phyloP scores from a whole-genome alignment of 176 grass and related monocot species.

The Aegilops umbellulata region DNA sequence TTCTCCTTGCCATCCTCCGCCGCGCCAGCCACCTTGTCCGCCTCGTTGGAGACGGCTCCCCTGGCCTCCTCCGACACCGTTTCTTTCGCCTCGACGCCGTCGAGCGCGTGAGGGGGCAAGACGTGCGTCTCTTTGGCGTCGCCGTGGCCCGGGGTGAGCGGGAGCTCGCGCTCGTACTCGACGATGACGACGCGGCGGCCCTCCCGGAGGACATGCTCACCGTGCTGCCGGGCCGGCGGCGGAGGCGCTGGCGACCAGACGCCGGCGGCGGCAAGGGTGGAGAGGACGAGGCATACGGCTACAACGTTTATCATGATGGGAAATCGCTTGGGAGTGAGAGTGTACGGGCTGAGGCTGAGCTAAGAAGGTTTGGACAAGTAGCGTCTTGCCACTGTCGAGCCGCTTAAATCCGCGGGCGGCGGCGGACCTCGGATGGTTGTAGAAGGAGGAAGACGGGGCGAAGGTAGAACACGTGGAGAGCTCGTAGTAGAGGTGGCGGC shows the following conservation, averaged over 20 bases:
- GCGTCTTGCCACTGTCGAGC: background rate
- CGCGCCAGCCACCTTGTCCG: conserved; percentile 10
- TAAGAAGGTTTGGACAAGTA: background rate
- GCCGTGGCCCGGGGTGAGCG: background rate
- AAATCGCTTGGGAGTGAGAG: background rate
- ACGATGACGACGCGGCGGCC: conserved; percentile 73
- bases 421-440: conserved; percentile 8
- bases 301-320: conserved; percentile 74
- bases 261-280: conserved; percentile 60
- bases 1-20: conserved; percentile 39
- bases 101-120: background rate
- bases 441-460: conserved; percentile 5
- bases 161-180: conserved; percentile 74
- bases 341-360: background rate
- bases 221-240: background rate
- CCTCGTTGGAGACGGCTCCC: background rate
- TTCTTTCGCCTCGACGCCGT: conserved; percentile 20
- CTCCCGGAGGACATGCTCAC: conserved; percentile 50
- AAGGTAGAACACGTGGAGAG: background rate
- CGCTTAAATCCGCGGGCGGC: conserved; percentile 20
- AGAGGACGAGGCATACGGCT: conserved; percentile 58
- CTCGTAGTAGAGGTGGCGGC: background rate
- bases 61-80: background rate
- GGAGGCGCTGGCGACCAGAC: conserved; percentile 51
- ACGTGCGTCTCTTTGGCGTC: conserved; percentile 19